Evolutionary conservation across 1,139 yeast species (phyloP).

Genomic region (Candida dubliniensis): DNA sequence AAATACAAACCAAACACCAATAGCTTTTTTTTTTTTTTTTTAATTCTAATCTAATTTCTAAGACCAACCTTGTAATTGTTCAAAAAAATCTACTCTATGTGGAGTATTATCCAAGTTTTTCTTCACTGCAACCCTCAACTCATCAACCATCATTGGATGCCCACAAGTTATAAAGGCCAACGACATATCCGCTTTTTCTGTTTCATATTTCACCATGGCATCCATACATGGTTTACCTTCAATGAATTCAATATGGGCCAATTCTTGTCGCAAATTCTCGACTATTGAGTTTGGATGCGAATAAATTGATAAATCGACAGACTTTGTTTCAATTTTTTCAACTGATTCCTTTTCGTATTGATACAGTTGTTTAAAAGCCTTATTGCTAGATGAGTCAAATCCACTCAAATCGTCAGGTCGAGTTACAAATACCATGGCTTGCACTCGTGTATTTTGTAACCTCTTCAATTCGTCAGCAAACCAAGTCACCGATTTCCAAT

Average conservation of each 20-base stretch:
- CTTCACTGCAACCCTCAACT: constrained; percentile 26
- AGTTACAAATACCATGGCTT: constrained; percentile 32
- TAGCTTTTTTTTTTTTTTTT: too few relatives aligned
- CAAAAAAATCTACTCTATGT: constrained; percentile 27
- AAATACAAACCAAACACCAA: too few relatives aligned
- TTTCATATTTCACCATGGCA: constrained; percentile 21
- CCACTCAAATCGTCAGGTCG: constrained; percentile 19
- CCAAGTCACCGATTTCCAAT: constrained; percentile 44
- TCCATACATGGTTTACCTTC: constrained; percentile 33
- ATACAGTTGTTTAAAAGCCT: background rate
- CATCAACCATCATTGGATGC: constrained; percentile 38
- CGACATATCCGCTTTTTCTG: constrained; percentile 25
- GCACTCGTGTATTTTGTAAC: constrained; percentile 24
- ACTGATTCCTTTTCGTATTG: constrained; percentile 3
- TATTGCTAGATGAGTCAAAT: constrained; percentile 1
- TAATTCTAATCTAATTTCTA: constrained; percentile 9
- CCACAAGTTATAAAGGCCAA: constrained; percentile 40
- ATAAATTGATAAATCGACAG: constrained; percentile 5
- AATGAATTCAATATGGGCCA: constrained; percentile 24
- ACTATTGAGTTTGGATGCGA: constrained; percentile 6
- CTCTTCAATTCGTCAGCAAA: constrained; percentile 26
- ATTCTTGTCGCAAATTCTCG: constrained; percentile 10
- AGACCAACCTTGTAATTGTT: constrained; percentile 33
- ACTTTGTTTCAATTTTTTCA: constrained; percentile 18
- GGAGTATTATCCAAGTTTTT: constrained; percentile 20